Evolutionary conservation across 2,329 filamentous ascomycete genomes (phyloP).

Genomic region (Emergomyces africanus): DNA sequence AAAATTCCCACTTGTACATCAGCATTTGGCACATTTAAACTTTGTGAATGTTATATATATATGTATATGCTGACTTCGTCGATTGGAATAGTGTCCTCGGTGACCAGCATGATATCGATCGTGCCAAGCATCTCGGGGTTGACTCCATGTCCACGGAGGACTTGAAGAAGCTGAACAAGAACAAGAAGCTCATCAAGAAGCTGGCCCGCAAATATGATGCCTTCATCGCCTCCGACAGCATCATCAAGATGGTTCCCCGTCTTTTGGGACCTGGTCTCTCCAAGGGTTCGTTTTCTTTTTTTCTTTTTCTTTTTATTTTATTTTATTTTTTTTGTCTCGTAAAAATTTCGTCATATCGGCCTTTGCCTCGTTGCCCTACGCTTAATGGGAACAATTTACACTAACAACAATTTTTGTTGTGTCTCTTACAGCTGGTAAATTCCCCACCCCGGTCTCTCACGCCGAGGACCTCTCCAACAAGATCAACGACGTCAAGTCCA

Average conservation of each 20-base stretch:
- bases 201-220: slow-evolving; percentile 99
- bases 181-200: slow-evolving; percentile 99
- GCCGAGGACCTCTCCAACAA: slow-evolving; percentile 83
- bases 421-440: slow-evolving; percentile 71
- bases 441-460: slow-evolving; percentile 98
- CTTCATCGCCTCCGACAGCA: slow-evolving; percentile 89
- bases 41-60: neutral
- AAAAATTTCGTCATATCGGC: too few relatives aligned
- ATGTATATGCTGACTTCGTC: slow-evolving; percentile 7
- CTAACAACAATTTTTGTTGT: too few relatives aligned
- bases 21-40: neutral
- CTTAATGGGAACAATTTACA: too few relatives aligned
- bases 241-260: slow-evolving; percentile 99
- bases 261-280: slow-evolving; percentile 96
- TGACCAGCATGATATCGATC: slow-evolving; percentile 98
- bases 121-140: slow-evolving; percentile 97
- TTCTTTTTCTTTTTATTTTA: neutral
- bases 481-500: slow-evolving; percentile 99
- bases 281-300: slow-evolving; percentile 53
- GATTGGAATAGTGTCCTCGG: slow-evolving; percentile 52
- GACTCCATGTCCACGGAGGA: slow-evolving; percentile 98
- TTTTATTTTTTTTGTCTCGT: neutral
- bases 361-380: too few relatives aligned
- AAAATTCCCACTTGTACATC: neutral
- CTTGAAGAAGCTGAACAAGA: slow-evolving; percentile 99